Conservation (phyloP, 1,139 yeast species). For the Debaryomyces udenii region DNA sequence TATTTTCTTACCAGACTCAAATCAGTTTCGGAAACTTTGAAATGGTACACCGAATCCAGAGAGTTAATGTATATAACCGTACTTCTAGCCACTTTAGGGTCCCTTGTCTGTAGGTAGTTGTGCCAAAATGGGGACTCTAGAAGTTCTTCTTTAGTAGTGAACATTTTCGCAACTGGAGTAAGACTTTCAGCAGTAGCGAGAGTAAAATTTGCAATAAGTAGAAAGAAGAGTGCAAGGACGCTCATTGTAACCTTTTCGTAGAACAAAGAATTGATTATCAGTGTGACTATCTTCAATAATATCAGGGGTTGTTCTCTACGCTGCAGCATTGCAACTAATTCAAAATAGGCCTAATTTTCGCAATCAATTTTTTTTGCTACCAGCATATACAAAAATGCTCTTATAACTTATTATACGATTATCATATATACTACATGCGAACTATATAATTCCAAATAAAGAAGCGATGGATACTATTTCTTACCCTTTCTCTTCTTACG, state of each 20-base stretch:
- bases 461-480: slow-evolving; percentile 21
- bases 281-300: too few relatives aligned
- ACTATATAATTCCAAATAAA: neutral
- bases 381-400: neutral
- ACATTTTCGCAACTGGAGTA: slow-evolving; percentile 7
- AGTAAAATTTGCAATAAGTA: too few relatives aligned
- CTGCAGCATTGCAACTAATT: neutral
- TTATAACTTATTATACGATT: neutral
- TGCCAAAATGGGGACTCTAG: slow-evolving; percentile 22
- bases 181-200: neutral
- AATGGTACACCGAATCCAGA: slow-evolving; percentile 18
- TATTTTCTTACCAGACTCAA: neutral
- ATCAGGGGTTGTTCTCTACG: too few relatives aligned
- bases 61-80: slow-evolving; percentile 19
- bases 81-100: slow-evolving; percentile 16
- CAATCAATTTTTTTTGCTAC: neutral
- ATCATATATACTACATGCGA: slow-evolving; percentile 5
- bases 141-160: slow-evolving; percentile 15
- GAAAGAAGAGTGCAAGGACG: too few relatives aligned
- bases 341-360: neutral
- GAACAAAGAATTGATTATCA: too few relatives aligned
- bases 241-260: too few relatives aligned
- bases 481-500: slow-evolving; percentile 65
- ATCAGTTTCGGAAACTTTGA: slow-evolving; percentile 16
- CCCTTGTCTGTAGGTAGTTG: slow-evolving; percentile 14